Conservation (phyloP, 805 yeast species). For the Candida nitratophila region DNA sequence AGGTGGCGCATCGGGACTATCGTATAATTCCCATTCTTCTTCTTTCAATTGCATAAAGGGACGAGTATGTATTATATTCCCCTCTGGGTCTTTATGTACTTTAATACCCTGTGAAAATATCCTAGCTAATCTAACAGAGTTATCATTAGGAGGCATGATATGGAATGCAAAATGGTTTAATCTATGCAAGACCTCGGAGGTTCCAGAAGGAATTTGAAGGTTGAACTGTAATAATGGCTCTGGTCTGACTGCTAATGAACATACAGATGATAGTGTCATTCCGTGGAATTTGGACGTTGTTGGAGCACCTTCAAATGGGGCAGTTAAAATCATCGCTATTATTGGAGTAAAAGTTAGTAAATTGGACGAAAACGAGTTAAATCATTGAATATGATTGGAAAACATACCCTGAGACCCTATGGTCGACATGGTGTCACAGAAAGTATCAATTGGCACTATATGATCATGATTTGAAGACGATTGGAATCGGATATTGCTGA, state of each 20-base stretch:
- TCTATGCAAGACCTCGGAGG: constrained; percentile 61
- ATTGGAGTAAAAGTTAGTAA: not conserved
- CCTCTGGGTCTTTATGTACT: constrained; percentile 30
- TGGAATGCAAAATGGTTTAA: constrained; percentile 63
- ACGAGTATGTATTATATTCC: constrained; percentile 28
- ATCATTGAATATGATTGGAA: too few relatives aligned
- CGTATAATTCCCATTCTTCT: constrained; percentile 31
- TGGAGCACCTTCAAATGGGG: constrained; percentile 26
- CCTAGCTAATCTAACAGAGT: constrained; percentile 54
- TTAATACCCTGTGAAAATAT: constrained; percentile 51
- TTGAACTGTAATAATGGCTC: constrained; percentile 79
- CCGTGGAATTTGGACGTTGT: constrained; percentile 42
- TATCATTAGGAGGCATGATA: constrained; percentile 53
- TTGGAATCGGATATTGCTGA: not conserved
- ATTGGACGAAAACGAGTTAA: not conserved
- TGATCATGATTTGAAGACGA: constrained; percentile 5
- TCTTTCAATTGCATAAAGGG: constrained; percentile 44
- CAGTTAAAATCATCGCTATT: constrained; percentile 53
- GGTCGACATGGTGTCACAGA: constrained; percentile 27
- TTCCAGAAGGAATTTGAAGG: constrained; percentile 77
- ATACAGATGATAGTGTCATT: constrained; percentile 78
- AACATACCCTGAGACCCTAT: constrained; percentile 28
- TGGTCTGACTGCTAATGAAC: constrained; percentile 75
- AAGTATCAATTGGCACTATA: constrained; percentile 18
- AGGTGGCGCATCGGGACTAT: constrained; percentile 10